Conservation (phyloP, 495 filamentous ascomycete genomes). For the Astrothelium macrocarpum region DNA sequence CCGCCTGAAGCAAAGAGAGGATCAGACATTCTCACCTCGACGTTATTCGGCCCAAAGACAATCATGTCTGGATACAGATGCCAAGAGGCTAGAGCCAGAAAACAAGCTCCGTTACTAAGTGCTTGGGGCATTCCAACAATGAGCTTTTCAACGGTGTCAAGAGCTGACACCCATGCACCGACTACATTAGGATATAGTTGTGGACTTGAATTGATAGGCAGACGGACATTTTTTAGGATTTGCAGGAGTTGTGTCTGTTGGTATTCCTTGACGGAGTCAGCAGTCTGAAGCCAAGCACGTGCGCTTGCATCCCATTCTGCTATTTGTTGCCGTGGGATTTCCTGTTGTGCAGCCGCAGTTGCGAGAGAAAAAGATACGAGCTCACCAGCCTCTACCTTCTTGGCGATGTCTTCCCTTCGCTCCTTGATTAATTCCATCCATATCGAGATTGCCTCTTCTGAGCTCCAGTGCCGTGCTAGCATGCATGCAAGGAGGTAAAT, state of each 20-base stretch:
- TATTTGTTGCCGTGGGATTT: slow-evolving; percentile 22
- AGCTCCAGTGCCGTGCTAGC: slow-evolving; percentile 29
- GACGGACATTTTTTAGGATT: slow-evolving; percentile 17
- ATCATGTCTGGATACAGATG: slow-evolving; percentile 35
- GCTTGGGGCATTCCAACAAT: slow-evolving; percentile 22
- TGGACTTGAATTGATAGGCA: background rate
- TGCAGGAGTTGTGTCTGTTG: slow-evolving; percentile 22
- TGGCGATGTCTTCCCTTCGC: slow-evolving; percentile 8
- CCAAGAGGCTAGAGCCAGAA: slow-evolving; percentile 31
- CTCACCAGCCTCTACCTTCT: background rate
- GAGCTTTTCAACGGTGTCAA: slow-evolving; percentile 4
- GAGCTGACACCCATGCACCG: background rate
- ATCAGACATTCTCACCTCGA: background rate
- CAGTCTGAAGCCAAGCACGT: slow-evolving; percentile 30
- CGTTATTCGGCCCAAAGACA: slow-evolving; percentile 13
- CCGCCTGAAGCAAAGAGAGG: background rate
- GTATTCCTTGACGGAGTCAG: slow-evolving; percentile 20
- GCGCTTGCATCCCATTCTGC: slow-evolving; percentile 34
- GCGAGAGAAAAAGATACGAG: background rate
- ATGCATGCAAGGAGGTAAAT: slow-evolving; percentile 35
- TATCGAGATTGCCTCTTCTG: slow-evolving; percentile 30
- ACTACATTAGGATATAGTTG: background rate
- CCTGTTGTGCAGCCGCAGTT: background rate
- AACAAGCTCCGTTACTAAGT: slow-evolving; percentile 17
- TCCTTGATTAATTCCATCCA: slow-evolving; percentile 21